Conservation (phyloP, 768 basidiomycete species). For the Tricholoma hemisulphureum region DNA sequence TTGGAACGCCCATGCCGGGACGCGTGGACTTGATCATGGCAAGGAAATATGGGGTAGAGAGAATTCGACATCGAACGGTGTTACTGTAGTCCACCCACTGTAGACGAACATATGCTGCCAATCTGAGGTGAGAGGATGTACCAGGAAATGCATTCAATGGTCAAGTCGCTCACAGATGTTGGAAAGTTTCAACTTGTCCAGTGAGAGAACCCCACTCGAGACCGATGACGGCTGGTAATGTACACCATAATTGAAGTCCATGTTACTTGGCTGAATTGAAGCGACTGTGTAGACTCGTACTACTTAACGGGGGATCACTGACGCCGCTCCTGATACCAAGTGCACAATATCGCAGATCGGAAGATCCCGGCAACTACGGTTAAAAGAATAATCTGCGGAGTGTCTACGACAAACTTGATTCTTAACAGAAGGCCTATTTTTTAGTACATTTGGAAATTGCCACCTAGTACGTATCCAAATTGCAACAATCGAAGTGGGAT, state of each 20-base stretch:
- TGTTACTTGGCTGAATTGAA: not conserved
- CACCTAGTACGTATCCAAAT: no score
- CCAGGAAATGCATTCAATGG: not conserved
- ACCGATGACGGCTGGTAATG: not conserved
- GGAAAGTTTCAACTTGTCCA: not conserved
- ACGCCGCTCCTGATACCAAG: no score
- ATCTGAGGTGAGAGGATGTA: not conserved
- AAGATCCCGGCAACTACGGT: no score
- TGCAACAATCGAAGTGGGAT: no score
- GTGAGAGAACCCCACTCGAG: not conserved
- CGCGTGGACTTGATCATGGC: constrained; percentile 49
- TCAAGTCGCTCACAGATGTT: not conserved
- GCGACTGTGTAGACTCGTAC: no score
- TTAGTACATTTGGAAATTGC: no score
- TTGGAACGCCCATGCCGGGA: constrained; percentile 53
- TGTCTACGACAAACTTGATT: no score
- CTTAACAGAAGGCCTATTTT: no score
- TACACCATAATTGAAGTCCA: not conserved
- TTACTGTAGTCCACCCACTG: constrained; percentile 68
- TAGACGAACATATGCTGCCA: constrained; percentile 48
- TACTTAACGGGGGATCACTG: no score
- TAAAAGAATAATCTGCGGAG: no score
- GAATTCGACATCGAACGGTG: constrained; percentile 54
- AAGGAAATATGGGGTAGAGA: constrained; percentile 53
- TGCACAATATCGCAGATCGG: no score